Conservation (phyloP, 805 yeast genomes). For the Metahyphopichia silvanorum region DNA sequence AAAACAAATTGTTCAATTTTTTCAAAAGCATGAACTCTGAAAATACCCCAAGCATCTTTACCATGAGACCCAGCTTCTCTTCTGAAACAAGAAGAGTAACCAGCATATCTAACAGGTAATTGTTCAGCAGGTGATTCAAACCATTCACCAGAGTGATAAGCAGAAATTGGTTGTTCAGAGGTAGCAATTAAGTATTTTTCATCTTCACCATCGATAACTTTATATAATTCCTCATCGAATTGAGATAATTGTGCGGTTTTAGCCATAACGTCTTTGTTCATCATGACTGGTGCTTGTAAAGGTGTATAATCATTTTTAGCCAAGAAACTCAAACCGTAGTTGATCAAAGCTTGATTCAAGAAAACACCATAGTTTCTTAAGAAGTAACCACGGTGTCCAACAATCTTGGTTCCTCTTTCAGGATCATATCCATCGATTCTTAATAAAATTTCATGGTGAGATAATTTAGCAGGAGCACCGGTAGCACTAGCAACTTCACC, state of each 20-base stretch:
- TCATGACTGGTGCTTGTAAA: conserved; percentile 98
- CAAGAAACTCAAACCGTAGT: conserved; percentile 88
- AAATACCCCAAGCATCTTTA: conserved; percentile 99
- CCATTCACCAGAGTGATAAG: conserved; percentile 97
- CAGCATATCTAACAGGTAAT: conserved; percentile 94
- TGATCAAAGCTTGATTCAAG: conserved; percentile 95
- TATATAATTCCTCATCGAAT: conserved; percentile 96
- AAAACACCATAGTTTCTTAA: conserved; percentile 94
- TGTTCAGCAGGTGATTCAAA: conserved; percentile 96
- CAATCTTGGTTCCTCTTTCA: conserved; percentile 95
- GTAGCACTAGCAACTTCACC: conserved; percentile 74
- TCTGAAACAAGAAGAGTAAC: conserved; percentile 97
- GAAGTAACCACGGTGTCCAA: conserved; percentile 98
- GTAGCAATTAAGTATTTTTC: conserved; percentile 98
- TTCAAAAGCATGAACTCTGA: conserved; percentile 98
- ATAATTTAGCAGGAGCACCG: conserved; percentile 70
- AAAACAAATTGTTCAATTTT: conserved; percentile 95
- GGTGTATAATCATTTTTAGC: conserved; percentile 78
- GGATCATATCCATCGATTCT: conserved; percentile 98
- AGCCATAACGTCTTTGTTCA: conserved; percentile 99
- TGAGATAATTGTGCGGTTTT: conserved; percentile 97
- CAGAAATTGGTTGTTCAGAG: conserved; percentile 98
- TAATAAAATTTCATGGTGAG: conserved; percentile 93
- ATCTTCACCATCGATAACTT: conserved; percentile 94
- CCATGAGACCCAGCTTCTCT: conserved; percentile 99